phyloP scores from a whole-genome alignment of 805 yeast species.

The Suhomyces sp. region DNA sequence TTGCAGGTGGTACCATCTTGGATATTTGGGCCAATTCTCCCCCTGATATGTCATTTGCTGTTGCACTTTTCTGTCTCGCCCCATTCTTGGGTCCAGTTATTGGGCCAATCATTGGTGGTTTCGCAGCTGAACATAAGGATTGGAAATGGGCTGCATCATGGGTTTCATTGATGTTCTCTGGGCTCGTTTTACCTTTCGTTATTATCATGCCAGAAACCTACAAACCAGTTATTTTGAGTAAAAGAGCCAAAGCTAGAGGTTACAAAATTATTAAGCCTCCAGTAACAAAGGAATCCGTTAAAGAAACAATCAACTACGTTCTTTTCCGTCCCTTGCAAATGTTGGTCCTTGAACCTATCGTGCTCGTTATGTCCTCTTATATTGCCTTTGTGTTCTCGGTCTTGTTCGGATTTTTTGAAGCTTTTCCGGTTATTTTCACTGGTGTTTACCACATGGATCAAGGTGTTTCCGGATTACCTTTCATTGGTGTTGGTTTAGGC shows the following conservation, averaged over 20 bases:
- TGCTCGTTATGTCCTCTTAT: slow-evolving; percentile 63
- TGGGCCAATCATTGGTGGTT: slow-evolving; percentile 75
- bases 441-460: slow-evolving; percentile 58
- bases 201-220: slow-evolving; percentile 70
- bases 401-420: slow-evolving; percentile 76
- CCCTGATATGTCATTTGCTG: slow-evolving; percentile 65
- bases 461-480: slow-evolving; percentile 69
- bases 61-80: slow-evolving; percentile 74
- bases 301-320: slow-evolving; percentile 48
- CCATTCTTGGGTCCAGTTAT: slow-evolving; percentile 80
- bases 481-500: slow-evolving; percentile 72
- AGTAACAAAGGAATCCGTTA: slow-evolving; percentile 36
- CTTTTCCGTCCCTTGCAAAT: slow-evolving; percentile 64
- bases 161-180: slow-evolving; percentile 70
- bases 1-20: slow-evolving; percentile 80
- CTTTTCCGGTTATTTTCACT: slow-evolving; percentile 70
- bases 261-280: slow-evolving; percentile 40
- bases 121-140: slow-evolving; percentile 61
- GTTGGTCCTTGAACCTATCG: slow-evolving; percentile 75
- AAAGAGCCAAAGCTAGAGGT: slow-evolving; percentile 62
- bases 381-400: slow-evolving; percentile 77
- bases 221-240: slow-evolving; percentile 60
- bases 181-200: slow-evolving; percentile 52
- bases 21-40: slow-evolving; percentile 65
- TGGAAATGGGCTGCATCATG: slow-evolving; percentile 70